Evolutionary conservation across 1,139 yeast genomes (phyloP), one percentile per base, ranked within the genome.

Genomic region (Suhomyces maxii): DNA sequence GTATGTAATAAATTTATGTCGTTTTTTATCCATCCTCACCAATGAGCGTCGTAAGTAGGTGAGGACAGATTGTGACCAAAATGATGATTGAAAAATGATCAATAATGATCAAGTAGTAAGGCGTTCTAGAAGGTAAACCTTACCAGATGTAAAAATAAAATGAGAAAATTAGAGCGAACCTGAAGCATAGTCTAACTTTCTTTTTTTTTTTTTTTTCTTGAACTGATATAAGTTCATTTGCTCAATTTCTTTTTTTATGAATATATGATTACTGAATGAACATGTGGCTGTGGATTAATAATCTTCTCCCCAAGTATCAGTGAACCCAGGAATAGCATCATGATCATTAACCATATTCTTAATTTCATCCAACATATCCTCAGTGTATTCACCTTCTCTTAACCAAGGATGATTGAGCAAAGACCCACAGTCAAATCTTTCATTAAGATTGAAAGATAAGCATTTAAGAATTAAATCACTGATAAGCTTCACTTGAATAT

Each of bases 401-500:
- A 89, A 69, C 95, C 95, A 89, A n/a, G 79, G 79, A 59, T 87
- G 95, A 54, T 84, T 83, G 11, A 85, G 75, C 31, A 55, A 48
- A 8, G 59, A 51, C 13, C 46, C 44, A 34, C 58, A 55, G 40
- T 55, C 59, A 33, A 46, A 54, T 8, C 59, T 42, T 2, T 53
- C 81, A 84, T 79, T 31, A 89, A 90, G 28, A 93, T 95, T 12
- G 91, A 91, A 67, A 84, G 95, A 77, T 82, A 36, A 85, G 61
- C 51, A 89, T 68, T 55, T 80, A 77, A 44, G 69, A 61, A 34
- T 90, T 80, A 53, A 34, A 69, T 69, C 51, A 67, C 73, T 37
- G 76, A 72, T 47, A 39, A 61, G 53, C 38, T 48, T 50, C 35
- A 59, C 59, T 34, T 59, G 56, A 26, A 57, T 50, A 42, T 58